phyloP scores from a whole-genome alignment of 768 basidiomycete species.

The Pleurotus platypus region DNA sequence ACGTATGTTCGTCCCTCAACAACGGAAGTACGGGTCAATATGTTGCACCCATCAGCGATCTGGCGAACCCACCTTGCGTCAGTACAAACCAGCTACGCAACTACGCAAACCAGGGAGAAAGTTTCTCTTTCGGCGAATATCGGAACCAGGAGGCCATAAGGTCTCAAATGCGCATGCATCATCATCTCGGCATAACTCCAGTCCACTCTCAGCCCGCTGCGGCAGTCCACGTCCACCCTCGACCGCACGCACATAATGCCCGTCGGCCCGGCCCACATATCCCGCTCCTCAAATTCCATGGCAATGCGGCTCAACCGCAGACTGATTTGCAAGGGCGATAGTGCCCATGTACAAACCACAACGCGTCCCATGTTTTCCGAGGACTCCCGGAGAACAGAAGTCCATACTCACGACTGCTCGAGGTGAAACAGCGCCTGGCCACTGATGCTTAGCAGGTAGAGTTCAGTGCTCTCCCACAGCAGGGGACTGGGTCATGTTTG shows the following conservation, averaged over 20 bases:
- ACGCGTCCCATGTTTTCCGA: not conserved
- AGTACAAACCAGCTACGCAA: not conserved
- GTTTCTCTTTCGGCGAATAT: not conserved
- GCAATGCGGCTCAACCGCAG: not conserved
- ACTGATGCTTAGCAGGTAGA: not conserved
- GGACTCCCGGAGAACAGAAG: not conserved
- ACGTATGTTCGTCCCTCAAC: not conserved
- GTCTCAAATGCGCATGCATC: not conserved
- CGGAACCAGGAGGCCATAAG: not conserved
- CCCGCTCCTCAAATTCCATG: not conserved
- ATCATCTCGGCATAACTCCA: conserved; percentile 4
- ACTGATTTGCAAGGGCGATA: not conserved
- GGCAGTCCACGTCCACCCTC: not conserved
- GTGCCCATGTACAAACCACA: not conserved
- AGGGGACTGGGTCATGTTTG: not conserved
- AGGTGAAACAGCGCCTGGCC: not conserved
- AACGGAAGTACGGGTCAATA: not conserved
- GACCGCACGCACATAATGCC: not conserved
- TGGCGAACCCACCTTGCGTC: not conserved
- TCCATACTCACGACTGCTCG: not conserved
- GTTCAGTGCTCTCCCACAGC: not conserved
- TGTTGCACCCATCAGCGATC: not conserved
- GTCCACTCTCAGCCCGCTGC: not conserved
- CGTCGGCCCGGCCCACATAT: not conserved
- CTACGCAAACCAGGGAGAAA: not conserved